phyloP scores from a whole-genome alignment of 2,329 filamentous ascomycete species.

The Talaromyces sp. region DNA sequence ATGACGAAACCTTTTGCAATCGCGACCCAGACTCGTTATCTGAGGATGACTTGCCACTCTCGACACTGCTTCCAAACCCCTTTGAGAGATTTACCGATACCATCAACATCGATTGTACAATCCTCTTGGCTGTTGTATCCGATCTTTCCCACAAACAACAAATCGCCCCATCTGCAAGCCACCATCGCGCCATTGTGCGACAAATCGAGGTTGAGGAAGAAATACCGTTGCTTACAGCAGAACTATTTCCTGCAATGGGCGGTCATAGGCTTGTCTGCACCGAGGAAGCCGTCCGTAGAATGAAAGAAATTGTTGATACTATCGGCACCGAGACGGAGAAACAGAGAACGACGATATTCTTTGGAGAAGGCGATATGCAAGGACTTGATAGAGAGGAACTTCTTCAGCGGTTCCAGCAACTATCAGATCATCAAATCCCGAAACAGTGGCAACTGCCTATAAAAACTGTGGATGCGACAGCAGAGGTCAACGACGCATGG shows the following conservation, averaged over 20 bases:
- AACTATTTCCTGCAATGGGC: slow-evolving; percentile 59
- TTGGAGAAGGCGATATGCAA: slow-evolving; percentile 43
- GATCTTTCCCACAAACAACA: slow-evolving; percentile 61
- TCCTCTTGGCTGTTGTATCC: slow-evolving; percentile 67
- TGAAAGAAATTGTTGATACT: slow-evolving; percentile 60
- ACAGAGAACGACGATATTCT: slow-evolving; percentile 53
- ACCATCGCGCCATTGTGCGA: slow-evolving; percentile 56
- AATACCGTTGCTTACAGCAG: slow-evolving; percentile 55
- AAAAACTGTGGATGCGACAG: slow-evolving; percentile 46
- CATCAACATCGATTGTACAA: slow-evolving; percentile 52
- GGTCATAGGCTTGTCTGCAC: slow-evolving; percentile 61
- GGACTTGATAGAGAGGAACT: slow-evolving; percentile 27
- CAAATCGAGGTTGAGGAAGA: slow-evolving; percentile 62
- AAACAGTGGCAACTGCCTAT: slow-evolving; percentile 58
- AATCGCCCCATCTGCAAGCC: slow-evolving; percentile 44
- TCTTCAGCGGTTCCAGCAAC: slow-evolving; percentile 33
- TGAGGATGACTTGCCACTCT: slow-evolving; percentile 19
- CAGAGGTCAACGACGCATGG: slow-evolving; percentile 29
- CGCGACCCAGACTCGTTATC: slow-evolving; percentile 9
- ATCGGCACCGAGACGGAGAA: slow-evolving; percentile 61
- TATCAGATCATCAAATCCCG: slow-evolving; percentile 54
- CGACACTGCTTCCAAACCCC: slow-evolving; percentile 34
- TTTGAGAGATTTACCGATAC: slow-evolving; percentile 38
- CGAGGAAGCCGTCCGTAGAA: slow-evolving; percentile 58
- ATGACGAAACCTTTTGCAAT: slow-evolving; percentile 6